These are phyloP conservation scores for Mytilinidion resinicola DNA, from an alignment of 495 filamentous ascomycete genomes.

Conservation along the genomic window DNA sequence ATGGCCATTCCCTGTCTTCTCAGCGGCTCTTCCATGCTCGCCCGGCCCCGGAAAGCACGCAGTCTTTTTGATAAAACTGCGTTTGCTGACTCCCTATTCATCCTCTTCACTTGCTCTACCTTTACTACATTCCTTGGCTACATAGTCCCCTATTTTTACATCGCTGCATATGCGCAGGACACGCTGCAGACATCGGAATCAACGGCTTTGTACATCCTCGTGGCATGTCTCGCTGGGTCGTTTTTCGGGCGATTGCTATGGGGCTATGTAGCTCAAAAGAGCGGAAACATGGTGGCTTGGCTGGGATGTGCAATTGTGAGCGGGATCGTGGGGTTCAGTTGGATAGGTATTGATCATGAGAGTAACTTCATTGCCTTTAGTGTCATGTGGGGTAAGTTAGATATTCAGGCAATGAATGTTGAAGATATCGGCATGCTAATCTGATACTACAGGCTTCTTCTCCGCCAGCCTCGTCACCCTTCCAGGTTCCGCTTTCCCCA, in stretches of 20 bases:
- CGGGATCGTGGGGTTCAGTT: constrained; percentile 14
- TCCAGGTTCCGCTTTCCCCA: constrained; percentile 19
- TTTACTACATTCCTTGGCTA: constrained; percentile 25
- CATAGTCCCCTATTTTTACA: constrained; percentile 27
- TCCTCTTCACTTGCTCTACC: constrained; percentile 23
- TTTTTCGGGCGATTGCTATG: constrained; percentile 20
- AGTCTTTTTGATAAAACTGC: constrained; percentile 20
- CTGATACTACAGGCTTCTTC: constrained; percentile 16
- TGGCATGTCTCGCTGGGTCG: constrained; percentile 11
- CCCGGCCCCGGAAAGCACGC: constrained; percentile 16
- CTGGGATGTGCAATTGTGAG: constrained; percentile 10
- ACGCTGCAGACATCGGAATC: constrained; percentile 13
- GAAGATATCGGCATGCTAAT: background rate
- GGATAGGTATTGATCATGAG: constrained; percentile 19
- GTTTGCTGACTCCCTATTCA: constrained; percentile 17
- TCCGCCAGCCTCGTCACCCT: constrained; percentile 25
- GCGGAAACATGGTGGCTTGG: constrained; percentile 20
- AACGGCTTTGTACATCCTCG: constrained; percentile 19
- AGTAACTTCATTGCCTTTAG: constrained; percentile 20
- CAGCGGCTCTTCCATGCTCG: constrained; percentile 9
- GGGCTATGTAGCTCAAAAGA: constrained; percentile 18
- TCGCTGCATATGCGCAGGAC: constrained; percentile 20
- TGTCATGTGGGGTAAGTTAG: constrained; percentile 22
- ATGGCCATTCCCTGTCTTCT: constrained; percentile 20
- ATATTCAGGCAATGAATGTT: background rate